Base-by-base conservation (phyloP, 345 rosid genomes). In the Camelina laxa region DNA sequence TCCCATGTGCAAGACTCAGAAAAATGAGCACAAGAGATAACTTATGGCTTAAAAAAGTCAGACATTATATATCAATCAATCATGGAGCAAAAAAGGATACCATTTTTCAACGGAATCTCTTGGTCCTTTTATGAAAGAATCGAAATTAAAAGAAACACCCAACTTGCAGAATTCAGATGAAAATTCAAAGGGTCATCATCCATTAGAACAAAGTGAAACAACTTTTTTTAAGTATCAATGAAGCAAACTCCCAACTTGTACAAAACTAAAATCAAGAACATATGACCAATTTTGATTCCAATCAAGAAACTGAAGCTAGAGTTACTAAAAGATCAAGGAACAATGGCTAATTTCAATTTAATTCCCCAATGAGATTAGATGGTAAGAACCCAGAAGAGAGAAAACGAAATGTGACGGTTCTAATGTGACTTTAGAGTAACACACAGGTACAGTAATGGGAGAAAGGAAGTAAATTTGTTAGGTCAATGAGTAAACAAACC, bases 401-500 rank as follows among this genome's bases (percentile, higher is more conserved):
- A 9, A 74, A 57, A 44, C 65, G 11, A 47, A 66, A 65, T 56
- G 54, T 63, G 70, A 70, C 47, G 0, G 47, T 39, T 39, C 41
- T 38, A 10, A 10, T 38, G n/a, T n/a, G 2, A 38, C 13, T 38
- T 38, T 38, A 38, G 41, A 38, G 41, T 38, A 38, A 38, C 1
- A 38, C 41, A 36, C 41, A 38, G 41, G 41, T 38, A 38, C 41
- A 38, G 3, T 9, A 38, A 45, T n/a, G 19, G 42, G 44, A 59
- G 64, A 21, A 62, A 70, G 55, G 16, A 60, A 56, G 70, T 47
- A 45, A 62, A 17, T 62, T 62, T 64, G 7, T n/a, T 17, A 76
- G 70, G 65, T 69, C 1, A 61, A 30, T 7, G 57, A 33, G 68
- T 49, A 59, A 54, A 21, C 67, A 27, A 58, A 89, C 98, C 93